Percentiles rank a stretch among this genome's conserved stretches.
These are phyloP conservation scores for Carex pumila DNA, from an alignment of 176 grass and related monocot species.

Conservation along the genomic window DNA sequence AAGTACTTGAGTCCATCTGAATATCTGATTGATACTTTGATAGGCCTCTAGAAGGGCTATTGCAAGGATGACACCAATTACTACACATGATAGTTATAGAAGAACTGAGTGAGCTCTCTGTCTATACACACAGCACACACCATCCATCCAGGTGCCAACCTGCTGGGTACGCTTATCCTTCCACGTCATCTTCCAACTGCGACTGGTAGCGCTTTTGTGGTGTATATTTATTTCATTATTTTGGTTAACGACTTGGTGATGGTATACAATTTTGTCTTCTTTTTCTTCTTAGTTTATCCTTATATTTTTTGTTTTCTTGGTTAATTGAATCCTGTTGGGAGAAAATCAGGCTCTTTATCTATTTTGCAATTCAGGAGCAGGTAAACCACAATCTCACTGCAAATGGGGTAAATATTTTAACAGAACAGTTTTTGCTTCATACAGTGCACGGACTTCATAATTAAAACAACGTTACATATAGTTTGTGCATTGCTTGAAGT, in stretches of 20 bases:
- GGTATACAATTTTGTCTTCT: not conserved
- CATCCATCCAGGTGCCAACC: no score
- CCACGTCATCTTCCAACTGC: not conserved
- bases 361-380: not conserved
- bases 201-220: not conserved
- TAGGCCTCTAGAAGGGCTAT: no score
- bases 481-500: no score
- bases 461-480: no score
- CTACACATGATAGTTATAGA: not conserved
- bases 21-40: no score
- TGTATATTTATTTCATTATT: not conserved
- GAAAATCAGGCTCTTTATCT: not conserved
- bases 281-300: not conserved
- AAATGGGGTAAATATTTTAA: no score
- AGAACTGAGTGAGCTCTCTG: not conserved
- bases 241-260: not conserved
- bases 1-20: no score
- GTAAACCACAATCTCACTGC: not conserved
- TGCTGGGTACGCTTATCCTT: not conserved
- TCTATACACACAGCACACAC: not conserved
- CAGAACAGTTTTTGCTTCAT: no score
- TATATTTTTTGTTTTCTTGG: not conserved
- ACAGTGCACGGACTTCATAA: no score
- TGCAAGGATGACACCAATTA: not conserved
- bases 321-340: not conserved